These are phyloP conservation scores for Mucor mucedo DNA, from an alignment of 371 early-diverging fungal genomes.

Conservation along the genomic window DNA sequence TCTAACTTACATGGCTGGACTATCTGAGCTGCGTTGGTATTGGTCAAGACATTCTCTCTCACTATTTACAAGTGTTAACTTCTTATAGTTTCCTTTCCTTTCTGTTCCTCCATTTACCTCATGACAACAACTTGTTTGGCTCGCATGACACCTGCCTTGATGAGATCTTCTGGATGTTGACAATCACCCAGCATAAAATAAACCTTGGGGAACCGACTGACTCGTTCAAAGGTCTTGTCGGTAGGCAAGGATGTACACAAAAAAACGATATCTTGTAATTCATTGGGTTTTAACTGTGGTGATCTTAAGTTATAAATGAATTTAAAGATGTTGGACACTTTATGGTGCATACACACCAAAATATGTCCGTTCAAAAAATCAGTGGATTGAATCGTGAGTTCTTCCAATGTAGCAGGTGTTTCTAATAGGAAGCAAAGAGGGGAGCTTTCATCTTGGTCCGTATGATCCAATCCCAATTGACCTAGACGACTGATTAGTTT, in stretches of 20 bases:
- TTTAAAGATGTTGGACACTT: constrained; percentile 51
- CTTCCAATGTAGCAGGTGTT: constrained; percentile 35
- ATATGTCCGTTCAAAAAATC: constrained; percentile 47
- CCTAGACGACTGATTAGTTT: constrained; percentile 28
- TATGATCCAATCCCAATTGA: constrained; percentile 17
- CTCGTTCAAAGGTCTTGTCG: constrained; percentile 46
- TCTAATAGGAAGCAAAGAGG: constrained; percentile 58
- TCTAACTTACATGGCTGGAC: constrained; percentile 50
- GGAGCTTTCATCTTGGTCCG: constrained; percentile 29
- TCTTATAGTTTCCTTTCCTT: too few relatives aligned
- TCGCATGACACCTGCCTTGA: constrained; percentile 58
- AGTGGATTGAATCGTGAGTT: constrained; percentile 38
- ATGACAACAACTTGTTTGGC: constrained; percentile 67
- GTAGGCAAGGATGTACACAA: constrained; percentile 51
- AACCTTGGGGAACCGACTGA: constrained; percentile 60
- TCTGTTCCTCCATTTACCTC: constrained; percentile 33
- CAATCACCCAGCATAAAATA: constrained; percentile 64
- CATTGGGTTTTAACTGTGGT: constrained; percentile 41
- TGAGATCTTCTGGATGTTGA: constrained; percentile 61
- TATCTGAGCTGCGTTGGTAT: constrained; percentile 45
- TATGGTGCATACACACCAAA: constrained; percentile 52
- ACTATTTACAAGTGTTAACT: constrained; percentile 1
- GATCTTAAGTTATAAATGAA: constrained; percentile 53
- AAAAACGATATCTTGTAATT: constrained; percentile 60
- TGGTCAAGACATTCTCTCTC: constrained; percentile 47